These are phyloP conservation scores for Ustilago vetiveriae DNA, from an alignment of 1,284 basidiomycete species.

Conservation along the genomic window DNA sequence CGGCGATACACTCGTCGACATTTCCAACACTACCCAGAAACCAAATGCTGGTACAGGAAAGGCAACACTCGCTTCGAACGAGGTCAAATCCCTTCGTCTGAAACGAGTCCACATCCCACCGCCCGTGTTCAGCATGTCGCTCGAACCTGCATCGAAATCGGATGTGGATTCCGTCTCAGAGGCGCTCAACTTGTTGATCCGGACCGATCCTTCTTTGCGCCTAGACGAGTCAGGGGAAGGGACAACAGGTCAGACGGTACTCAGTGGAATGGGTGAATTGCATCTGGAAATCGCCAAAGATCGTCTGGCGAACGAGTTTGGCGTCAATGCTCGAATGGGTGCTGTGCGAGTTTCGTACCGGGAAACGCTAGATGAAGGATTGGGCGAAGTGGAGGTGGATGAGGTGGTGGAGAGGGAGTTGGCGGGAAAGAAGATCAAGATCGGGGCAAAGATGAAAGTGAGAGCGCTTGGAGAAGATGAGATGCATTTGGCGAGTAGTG, in stretches of 20 bases:
- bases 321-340: conserved; percentile 80
- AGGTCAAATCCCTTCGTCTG: conserved; percentile 68
- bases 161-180: conserved; percentile 80
- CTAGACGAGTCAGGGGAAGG: conserved; percentile 66
- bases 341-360: conserved; percentile 80
- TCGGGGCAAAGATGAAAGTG: conserved; percentile 40
- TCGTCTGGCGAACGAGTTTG: conserved; percentile 81
- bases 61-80: neutral
- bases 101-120: conserved; percentile 81
- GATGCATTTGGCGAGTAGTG: neutral
- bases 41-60: neutral
- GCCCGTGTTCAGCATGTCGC: conserved; percentile 73
- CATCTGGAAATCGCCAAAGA: conserved; percentile 87
- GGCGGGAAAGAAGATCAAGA: conserved; percentile 54
- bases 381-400: conserved; percentile 16
- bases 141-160: conserved; percentile 62
- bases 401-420: conserved; percentile 59
- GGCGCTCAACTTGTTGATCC: conserved; percentile 78
- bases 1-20: conserved; percentile 78
- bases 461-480: conserved; percentile 39
- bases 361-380: conserved; percentile 73
- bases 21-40: conserved; percentile 8
- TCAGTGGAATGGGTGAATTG: conserved; percentile 83
- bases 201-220: conserved; percentile 85
- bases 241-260: conserved; percentile 79